Conservation (phyloP, 78 protist genomes). For the Dictyostelium intermedium region DNA sequence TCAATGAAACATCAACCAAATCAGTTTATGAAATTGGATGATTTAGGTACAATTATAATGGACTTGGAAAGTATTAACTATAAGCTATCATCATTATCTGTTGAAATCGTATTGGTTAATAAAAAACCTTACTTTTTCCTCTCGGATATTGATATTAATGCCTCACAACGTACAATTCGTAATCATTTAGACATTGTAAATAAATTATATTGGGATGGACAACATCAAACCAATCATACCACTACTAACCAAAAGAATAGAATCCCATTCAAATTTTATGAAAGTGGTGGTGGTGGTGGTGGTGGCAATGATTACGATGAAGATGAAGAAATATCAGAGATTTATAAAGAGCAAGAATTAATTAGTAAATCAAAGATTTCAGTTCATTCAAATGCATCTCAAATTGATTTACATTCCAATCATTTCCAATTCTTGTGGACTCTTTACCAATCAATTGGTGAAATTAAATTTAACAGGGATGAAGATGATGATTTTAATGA, state of each 20-base stretch:
- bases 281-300: background rate
- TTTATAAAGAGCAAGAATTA: background rate
- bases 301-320: background rate
- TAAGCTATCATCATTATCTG: background rate
- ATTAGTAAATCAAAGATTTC: background rate
- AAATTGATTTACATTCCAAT: conserved; percentile 6
- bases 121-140: background rate
- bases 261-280: background rate
- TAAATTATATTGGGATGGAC: background rate
- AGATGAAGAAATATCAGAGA: background rate
- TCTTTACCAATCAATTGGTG: background rate
- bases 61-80: background rate
- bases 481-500: background rate
- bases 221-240: too few relatives aligned
- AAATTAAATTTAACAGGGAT: background rate
- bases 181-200: background rate
- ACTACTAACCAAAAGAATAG: background rate
- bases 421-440: background rate
- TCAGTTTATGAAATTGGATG: background rate
- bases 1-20: conserved; percentile 11
- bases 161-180: background rate
- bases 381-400: background rate
- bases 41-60: background rate
- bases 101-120: background rate
- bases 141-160: background rate